Evolutionary conservation across 306 rosid genomes (phyloP), one percentile per base, ranked within the genome.

Genomic region (Erythrophleum fordii): DNA sequence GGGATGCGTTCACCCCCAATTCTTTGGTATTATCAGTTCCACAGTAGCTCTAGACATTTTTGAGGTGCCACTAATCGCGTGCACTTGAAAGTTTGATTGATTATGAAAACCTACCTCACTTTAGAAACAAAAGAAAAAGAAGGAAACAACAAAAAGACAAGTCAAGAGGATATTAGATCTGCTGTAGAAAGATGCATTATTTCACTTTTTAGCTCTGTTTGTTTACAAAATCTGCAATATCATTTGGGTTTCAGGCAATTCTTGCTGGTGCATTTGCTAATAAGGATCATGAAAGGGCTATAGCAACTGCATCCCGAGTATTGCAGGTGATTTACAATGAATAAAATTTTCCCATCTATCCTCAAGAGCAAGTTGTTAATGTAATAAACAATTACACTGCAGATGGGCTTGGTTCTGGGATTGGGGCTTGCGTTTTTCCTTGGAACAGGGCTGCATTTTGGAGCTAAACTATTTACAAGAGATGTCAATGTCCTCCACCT

Each of bases 251-350:
- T 83, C 88, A 94, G 98, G 97, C 98, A 0, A 92, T 92, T 84
- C 97, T 95, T 75, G 98, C 98, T 5, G 92, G 90, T 66, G 95
- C 97, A 79, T 95, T 95, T 88, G 98, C 98, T 22, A 89, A 87
- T 75, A 91, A 91, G 60, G 97, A 95, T 88, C 72, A 74, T 18
- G 87, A 91, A 44, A 95, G 86, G 90, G 97, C 97, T 14, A 76
- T 82, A 7, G 85, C 89, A 49, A 87, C 92, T 12, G 97, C 98
- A 16, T 77, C 95, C 29, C 87, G 98, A 73, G 98, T 95, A 61
- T 74, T 92, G 37, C 97, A 94, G 98, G 98, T 92, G 75, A 61
- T 31, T 65, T 31, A 45, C 73, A 39, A 52, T 69, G 20, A 28
- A 41, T 20, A 55, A 71, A 39, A 62, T 22, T 59, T 34, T 0